phyloP scores from a whole-genome alignment of 306 rosid species.

The Quercus berberidifolia region DNA sequence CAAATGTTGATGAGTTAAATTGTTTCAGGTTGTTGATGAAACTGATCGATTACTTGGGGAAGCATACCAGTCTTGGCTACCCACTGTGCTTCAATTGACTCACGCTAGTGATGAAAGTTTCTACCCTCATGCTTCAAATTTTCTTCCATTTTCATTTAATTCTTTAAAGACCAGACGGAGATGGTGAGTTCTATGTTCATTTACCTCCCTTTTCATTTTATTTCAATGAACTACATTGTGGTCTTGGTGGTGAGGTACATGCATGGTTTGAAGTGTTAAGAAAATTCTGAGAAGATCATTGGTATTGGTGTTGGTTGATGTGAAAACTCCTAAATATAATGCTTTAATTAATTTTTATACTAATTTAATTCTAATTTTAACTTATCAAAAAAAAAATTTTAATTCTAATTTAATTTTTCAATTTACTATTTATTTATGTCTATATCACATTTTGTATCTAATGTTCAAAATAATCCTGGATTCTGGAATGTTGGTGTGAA shows the following conservation, averaged over 20 bases:
- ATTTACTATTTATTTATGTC: too few relatives aligned
- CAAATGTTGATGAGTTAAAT: conserved; percentile 29
- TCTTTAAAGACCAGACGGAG: conserved; percentile 72
- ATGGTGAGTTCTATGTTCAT: conserved; percentile 53
- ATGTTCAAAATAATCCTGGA: too few relatives aligned
- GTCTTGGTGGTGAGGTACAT: background rate
- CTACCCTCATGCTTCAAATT: conserved; percentile 36
- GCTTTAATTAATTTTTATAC: too few relatives aligned
- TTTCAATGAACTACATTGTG: background rate
- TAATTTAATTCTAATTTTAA: too few relatives aligned
- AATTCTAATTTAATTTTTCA: too few relatives aligned
- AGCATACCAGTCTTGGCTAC: conserved; percentile 92
- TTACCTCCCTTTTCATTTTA: conserved; percentile 14
- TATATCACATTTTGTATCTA: too few relatives aligned
- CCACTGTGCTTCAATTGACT: conserved; percentile 66
- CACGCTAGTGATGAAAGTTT: conserved; percentile 36
- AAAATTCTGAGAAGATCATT: background rate
- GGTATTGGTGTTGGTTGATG: too few relatives aligned
- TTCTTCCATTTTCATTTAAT: conserved; percentile 41
- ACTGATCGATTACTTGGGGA: conserved; percentile 86
- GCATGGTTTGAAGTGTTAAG: conserved; percentile 7
- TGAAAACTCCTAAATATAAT: too few relatives aligned
- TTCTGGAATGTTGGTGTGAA: too few relatives aligned
- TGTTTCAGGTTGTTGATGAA: conserved; percentile 89
- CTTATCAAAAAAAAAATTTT: too few relatives aligned